A percentile compares a stretch with the other conserved stretches of the same genome.
These are phyloP conservation scores for Suillus occidentalis DNA, from an alignment of 768 basidiomycete genomes.

Conservation along the genomic window DNA sequence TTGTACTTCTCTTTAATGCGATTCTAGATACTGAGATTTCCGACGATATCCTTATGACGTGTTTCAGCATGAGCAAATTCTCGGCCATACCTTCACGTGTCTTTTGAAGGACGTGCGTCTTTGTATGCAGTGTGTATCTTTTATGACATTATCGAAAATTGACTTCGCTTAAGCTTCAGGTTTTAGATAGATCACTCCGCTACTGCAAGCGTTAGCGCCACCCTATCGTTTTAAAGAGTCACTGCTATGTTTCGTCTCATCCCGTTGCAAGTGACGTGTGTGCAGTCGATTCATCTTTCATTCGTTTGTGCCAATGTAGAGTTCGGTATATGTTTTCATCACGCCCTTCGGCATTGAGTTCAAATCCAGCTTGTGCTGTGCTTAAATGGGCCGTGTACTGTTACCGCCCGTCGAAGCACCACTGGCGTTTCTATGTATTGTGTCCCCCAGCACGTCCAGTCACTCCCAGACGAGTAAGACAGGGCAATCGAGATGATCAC, in stretches of 20 bases:
- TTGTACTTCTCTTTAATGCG: neutral
- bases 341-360: too few species aligned
- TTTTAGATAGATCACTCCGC: neutral
- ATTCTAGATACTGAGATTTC: neutral
- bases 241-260: neutral
- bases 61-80: neutral
- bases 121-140: neutral
- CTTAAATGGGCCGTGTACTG: too few species aligned
- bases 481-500: too few species aligned
- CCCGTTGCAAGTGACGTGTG: slow-evolving; percentile 22
- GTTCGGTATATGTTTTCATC: too few species aligned
- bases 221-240: neutral
- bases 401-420: too few species aligned
- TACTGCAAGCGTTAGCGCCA: neutral
- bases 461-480: too few species aligned
- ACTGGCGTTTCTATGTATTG: too few species aligned
- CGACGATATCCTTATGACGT: neutral
- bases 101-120: neutral
- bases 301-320: neutral
- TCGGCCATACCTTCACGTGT: neutral
- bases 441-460: too few species aligned
- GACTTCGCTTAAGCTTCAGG: neutral
- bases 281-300: slow-evolving; percentile 22
- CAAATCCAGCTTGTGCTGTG: too few species aligned
- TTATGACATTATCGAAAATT: neutral